Evolutionary conservation across 78 protist genomes (phyloP).

Genomic region (Monosiga brevicollis): DNA sequence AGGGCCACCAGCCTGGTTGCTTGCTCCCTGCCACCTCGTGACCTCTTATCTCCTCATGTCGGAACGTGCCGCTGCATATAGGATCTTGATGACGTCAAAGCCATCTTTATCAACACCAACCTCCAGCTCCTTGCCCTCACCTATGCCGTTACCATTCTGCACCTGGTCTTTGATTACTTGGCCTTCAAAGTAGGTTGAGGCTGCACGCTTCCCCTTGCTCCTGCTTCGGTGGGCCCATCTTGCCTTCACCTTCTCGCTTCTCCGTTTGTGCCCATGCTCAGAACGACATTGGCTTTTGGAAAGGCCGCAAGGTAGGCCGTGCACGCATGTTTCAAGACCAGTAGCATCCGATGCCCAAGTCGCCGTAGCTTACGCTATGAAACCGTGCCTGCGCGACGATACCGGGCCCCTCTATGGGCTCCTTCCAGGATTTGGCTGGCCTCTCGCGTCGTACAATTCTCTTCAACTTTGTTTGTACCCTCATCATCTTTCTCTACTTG

Average conservation of each 20-base stretch:
- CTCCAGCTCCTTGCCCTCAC: slow-evolving; percentile 79
- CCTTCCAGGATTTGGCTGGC: slow-evolving; percentile 58
- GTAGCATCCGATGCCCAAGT: no score
- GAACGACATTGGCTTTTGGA: background rate
- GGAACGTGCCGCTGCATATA: background rate
- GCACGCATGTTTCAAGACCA: background rate
- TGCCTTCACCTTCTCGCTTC: background rate
- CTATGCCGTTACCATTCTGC: slow-evolving; percentile 68
- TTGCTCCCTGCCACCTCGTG: no score
- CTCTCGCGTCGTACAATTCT: slow-evolving; percentile 65
- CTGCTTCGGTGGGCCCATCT: background rate
- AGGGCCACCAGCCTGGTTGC: no score
- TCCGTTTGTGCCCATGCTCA: background rate
- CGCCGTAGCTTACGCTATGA: no score
- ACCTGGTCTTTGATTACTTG: slow-evolving; percentile 82
- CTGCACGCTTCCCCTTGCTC: background rate
- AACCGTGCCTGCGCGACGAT: background rate
- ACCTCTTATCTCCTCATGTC: no score
- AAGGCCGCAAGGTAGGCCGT: background rate
- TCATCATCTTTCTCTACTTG: slow-evolving; percentile 82
- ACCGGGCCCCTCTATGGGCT: background rate
- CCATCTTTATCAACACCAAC: slow-evolving; percentile 59
- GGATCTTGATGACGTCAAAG: background rate
- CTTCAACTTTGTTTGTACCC: slow-evolving; percentile 18
- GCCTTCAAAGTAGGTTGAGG: slow-evolving; percentile 84